These are phyloP conservation scores for Thelonectria olida DNA, from an alignment of 2,329 filamentous ascomycete species.

Conservation along the genomic window DNA sequence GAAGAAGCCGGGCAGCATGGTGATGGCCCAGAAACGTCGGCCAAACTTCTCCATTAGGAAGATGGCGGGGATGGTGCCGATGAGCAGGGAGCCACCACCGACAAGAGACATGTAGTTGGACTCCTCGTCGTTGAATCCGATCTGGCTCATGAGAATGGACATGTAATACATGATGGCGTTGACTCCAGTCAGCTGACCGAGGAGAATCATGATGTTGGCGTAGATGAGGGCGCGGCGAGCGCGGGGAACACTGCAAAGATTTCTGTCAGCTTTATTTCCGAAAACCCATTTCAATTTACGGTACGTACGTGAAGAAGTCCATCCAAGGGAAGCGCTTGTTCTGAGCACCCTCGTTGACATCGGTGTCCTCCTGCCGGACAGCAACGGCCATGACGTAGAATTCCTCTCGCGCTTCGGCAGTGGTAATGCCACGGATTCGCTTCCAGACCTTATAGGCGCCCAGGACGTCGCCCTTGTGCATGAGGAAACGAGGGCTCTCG, in stretches of 20 bases:
- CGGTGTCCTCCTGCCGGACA: conserved; percentile 65
- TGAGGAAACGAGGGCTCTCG: conserved; percentile 73
- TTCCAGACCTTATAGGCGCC: conserved; percentile 73
- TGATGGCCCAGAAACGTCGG: conserved; percentile 78
- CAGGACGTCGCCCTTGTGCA: conserved; percentile 67
- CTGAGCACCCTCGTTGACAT: conserved; percentile 58
- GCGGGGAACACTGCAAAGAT: conserved; percentile 58
- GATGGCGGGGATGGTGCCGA: conserved; percentile 74
- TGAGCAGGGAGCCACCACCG: conserved; percentile 71
- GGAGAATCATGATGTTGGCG: conserved; percentile 74
- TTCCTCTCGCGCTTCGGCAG: conserved; percentile 69
- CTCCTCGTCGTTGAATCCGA: conserved; percentile 70
- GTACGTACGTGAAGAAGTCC: conserved; percentile 71
- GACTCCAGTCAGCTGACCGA: conserved; percentile 76
- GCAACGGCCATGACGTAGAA: conserved; percentile 77
- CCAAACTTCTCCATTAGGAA: conserved; percentile 78
- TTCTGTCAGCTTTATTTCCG: background rate
- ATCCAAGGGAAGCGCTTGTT: conserved; percentile 73
- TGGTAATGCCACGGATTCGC: conserved; percentile 70
- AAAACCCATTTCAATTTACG: background rate
- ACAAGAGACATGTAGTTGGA: conserved; percentile 80
- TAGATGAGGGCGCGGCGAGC: conserved; percentile 73
- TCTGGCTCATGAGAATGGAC: conserved; percentile 71
- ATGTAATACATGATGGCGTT: conserved; percentile 80
- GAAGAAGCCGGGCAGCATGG: conserved; percentile 77